Conservation (phyloP, 164 flowering plant species). For the Umbilicus rupestris region DNA sequence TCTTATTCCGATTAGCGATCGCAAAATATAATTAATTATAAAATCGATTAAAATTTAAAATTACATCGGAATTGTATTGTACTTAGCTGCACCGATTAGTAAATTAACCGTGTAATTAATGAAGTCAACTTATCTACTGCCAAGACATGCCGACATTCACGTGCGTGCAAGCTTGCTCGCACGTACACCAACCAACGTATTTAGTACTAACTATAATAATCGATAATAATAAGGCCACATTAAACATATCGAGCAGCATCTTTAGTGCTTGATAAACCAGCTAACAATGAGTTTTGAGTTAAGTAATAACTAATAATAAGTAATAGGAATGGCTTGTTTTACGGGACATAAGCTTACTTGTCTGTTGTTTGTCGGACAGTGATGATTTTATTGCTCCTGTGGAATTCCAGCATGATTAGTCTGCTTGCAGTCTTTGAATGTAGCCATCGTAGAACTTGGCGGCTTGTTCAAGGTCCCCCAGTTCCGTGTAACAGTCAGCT, state of each 20-base stretch:
- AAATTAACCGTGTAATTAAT: background rate
- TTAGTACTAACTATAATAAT: background rate
- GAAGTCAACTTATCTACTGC: conserved; percentile 1
- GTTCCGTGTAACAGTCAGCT: conserved; percentile 95
- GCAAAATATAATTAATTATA: too few relatives aligned
- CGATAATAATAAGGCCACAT: too few relatives aligned
- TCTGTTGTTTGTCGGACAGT: background rate
- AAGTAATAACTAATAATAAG: background rate
- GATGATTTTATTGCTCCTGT: too few relatives aligned
- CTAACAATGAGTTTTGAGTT: background rate
- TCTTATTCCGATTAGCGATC: too few relatives aligned
- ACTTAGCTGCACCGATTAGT: too few relatives aligned
- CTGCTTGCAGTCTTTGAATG: conserved; percentile 66
- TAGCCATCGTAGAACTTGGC: conserved; percentile 71
- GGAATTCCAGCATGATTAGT: conserved; percentile 16
- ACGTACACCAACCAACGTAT: conserved; percentile 1
- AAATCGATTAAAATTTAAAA: too few relatives aligned
- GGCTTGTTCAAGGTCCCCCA: conserved; percentile 86
- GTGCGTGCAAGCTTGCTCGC: conserved; percentile 6
- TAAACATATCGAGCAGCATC: background rate
- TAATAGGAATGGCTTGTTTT: background rate
- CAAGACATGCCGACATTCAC: background rate
- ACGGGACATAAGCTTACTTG: background rate
- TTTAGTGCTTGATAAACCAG: background rate
- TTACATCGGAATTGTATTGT: too few relatives aligned